Conservation (phyloP, 2,329 filamentous ascomycete genomes). For the Aspergillus sp. region DNA sequence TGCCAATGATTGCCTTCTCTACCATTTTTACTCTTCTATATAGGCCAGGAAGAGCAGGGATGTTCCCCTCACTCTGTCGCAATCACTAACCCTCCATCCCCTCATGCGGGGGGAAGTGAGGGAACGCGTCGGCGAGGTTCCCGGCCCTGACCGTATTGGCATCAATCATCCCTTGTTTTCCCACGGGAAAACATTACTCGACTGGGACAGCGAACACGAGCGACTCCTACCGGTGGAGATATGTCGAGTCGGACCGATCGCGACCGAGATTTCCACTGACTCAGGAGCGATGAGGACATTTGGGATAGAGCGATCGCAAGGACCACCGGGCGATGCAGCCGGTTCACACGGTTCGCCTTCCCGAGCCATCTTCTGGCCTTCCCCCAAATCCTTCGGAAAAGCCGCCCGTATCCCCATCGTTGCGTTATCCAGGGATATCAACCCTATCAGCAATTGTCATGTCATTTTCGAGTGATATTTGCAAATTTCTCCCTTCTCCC, state of each 20-base stretch:
- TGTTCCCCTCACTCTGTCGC: neutral
- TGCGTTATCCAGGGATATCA: too few species aligned
- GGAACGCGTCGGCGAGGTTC: neutral
- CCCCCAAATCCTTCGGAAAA: too few species aligned
- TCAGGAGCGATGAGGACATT: too few species aligned
- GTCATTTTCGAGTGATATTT: too few species aligned
- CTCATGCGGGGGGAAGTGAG: neutral
- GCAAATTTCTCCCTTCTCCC: too few species aligned
- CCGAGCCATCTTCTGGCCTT: too few species aligned
- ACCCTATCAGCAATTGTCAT: too few species aligned
- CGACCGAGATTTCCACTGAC: neutral
- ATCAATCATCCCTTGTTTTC: neutral
- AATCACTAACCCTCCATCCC: neutral
- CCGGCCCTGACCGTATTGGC: neutral
- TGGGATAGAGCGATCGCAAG: too few species aligned
- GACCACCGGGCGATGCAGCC: too few species aligned
- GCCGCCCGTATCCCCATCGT: too few species aligned
- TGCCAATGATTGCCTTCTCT: too few species aligned
- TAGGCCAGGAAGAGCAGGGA: neutral
- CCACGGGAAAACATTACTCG: neutral
- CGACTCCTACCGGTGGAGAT: neutral
- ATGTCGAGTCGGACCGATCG: neutral
- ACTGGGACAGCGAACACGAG: neutral
- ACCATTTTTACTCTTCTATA: neutral
- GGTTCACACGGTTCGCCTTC: too few species aligned